A percentile compares a stretch with the other conserved stretches of the same genome.
Conservation (phyloP, 192 early-diverging fungal species). For the Rhizophagus sp. region DNA sequence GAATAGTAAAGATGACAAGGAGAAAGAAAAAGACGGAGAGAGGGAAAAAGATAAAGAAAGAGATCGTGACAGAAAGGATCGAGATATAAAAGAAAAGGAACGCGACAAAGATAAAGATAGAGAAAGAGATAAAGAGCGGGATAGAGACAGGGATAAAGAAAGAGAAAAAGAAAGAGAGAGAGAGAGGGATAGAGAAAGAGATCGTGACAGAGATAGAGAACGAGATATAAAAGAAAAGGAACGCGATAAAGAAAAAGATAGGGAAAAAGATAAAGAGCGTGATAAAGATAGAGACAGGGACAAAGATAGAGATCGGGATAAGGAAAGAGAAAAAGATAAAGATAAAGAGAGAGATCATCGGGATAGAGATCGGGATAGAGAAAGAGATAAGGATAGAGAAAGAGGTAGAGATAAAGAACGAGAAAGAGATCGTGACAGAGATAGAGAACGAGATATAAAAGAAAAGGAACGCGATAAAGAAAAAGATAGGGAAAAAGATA, state of each 20-base stretch:
- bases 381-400: conserved; percentile 8
- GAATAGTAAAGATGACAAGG: neutral
- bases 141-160: conserved; percentile 1
- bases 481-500: conserved; percentile 16
- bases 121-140: conserved; percentile 6
- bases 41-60: conserved; percentile 14
- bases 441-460: neutral
- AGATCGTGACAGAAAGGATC: neutral
- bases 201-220: neutral
- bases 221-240: conserved; percentile 2
- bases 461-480: neutral
- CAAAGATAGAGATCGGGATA: neutral
- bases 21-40: conserved; percentile 17
- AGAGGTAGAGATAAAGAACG: neutral
- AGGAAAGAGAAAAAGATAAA: neutral
- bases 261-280: neutral
- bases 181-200: neutral
- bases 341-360: conserved; percentile 11
- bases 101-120: conserved; percentile 2
- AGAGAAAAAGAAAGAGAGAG: neutral
- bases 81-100: neutral
- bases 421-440: neutral
- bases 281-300: conserved; percentile 1
- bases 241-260: conserved; percentile 1
- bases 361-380: neutral